Percentiles rank a stretch among this genome's conserved stretches.
phyloP scores from a whole-genome alignment of 139 green algal genomes.

The Astrephomene gubernaculifera region DNA sequence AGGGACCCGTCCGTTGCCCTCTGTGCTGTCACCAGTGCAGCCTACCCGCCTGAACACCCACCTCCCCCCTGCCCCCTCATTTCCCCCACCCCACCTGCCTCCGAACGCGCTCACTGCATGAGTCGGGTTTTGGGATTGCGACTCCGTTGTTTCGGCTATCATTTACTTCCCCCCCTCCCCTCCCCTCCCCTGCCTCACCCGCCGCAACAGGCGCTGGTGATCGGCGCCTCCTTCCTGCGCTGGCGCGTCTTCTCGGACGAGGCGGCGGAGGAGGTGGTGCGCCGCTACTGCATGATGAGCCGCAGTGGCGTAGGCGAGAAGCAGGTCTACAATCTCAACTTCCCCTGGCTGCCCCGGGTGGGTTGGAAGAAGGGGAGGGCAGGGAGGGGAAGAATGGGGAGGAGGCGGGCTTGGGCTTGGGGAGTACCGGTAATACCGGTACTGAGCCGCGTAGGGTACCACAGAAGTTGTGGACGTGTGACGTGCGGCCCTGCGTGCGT shows the following conservation, averaged over 20 bases:
- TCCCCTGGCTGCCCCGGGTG: constrained; percentile 33
- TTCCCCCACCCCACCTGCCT: not conserved
- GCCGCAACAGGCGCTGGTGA: not conserved
- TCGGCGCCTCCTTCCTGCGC: constrained; percentile 11
- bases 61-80: not conserved
- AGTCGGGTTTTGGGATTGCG: too few species aligned
- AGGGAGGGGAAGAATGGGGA: too few species aligned
- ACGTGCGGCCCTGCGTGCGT: too few species aligned
- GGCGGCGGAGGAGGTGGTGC: not conserved
- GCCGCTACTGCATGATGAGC: not conserved
- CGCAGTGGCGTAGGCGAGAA: not conserved
- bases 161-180: too few species aligned
- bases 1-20: not conserved
- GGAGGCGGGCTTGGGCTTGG: too few species aligned
- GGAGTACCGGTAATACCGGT: too few species aligned
- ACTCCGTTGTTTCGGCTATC: too few species aligned
- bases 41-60: not conserved
- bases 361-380: not conserved
- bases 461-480: too few species aligned
- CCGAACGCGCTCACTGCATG: too few species aligned
- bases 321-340: not conserved
- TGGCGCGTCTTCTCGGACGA: not conserved
- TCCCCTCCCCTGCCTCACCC: not conserved
- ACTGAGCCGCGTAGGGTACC: too few species aligned
- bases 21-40: not conserved